phyloP scores from a whole-genome alignment of 495 filamentous ascomycete species.

The Hyphodiscus hymeniophilus region DNA sequence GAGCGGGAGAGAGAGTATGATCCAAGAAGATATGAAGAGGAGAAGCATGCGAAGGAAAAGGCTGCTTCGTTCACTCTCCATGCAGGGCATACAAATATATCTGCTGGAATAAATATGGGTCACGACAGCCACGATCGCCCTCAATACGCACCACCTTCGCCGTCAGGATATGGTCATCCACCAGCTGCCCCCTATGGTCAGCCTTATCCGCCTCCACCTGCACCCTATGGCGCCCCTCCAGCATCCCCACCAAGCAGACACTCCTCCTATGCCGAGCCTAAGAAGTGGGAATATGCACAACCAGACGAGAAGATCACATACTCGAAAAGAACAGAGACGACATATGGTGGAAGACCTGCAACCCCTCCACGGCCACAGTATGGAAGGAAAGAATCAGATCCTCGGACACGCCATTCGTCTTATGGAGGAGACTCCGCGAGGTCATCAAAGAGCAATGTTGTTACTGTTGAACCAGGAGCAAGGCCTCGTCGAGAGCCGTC shows the following conservation, averaged over 20 bases:
- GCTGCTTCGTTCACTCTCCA: constrained; percentile 22
- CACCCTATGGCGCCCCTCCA: background rate
- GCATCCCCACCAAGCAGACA: constrained; percentile 5
- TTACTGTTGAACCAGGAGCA: constrained; percentile 30
- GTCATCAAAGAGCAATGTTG: constrained; percentile 30
- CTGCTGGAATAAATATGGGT: constrained; percentile 22
- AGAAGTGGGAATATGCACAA: constrained; percentile 28
- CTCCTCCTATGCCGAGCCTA: constrained; percentile 22
- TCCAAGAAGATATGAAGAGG: constrained; percentile 7
- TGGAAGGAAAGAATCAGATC: constrained; percentile 25
- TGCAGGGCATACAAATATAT: constrained; percentile 14
- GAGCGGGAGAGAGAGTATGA: constrained; percentile 1
- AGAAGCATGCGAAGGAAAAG: constrained; percentile 17
- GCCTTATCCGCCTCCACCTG: background rate
- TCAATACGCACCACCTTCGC: constrained; percentile 16
- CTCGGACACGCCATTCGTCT: constrained; percentile 26
- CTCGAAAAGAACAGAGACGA: constrained; percentile 15
- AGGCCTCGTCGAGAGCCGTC: constrained; percentile 13
- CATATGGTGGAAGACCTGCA: constrained; percentile 18
- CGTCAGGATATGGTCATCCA: background rate
- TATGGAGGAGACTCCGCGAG: constrained; percentile 31
- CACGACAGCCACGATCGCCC: constrained; percentile 17
- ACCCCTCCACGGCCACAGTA: constrained; percentile 21
- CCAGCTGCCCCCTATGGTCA: background rate
- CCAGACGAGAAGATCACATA: constrained; percentile 25